Percentiles rank a stretch among this genome's conserved stretches.
Conservation (phyloP, 345 rosid species). For the Excoecaria cochinchinensis region DNA sequence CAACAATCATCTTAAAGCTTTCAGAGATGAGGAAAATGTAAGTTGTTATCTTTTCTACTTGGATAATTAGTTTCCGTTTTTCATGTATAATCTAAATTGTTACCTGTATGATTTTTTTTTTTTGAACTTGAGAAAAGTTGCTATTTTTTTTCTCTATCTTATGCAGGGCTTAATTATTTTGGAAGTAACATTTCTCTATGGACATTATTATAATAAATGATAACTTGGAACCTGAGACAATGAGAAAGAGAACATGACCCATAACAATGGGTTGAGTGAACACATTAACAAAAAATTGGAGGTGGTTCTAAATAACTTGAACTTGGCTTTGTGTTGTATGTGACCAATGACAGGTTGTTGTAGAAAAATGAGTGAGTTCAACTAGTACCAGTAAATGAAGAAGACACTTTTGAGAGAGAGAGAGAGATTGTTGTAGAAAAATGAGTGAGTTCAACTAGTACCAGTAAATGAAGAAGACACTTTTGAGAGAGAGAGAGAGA, state of each 20-base stretch:
- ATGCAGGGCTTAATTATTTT: background rate
- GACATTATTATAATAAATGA: background rate
- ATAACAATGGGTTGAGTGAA: background rate
- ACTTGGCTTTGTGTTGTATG: background rate
- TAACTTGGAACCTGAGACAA: background rate
- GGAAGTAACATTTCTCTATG: background rate
- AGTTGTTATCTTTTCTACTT: slow-evolving; percentile 28
- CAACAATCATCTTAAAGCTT: slow-evolving; percentile 29
- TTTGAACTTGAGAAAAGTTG: background rate
- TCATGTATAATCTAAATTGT: slow-evolving; percentile 4
- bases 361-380: background rate
- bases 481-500: background rate
- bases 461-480: background rate
- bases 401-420: background rate
- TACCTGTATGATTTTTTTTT: background rate
- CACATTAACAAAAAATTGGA: background rate
- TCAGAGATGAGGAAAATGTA: slow-evolving; percentile 51
- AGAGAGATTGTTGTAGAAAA: background rate
- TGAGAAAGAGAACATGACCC: background rate
- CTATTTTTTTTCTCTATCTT: background rate
- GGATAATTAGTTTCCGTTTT: background rate
- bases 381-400: background rate
- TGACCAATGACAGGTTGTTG: background rate
- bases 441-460: background rate
- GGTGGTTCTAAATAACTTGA: background rate